Evolutionary conservation across 495 filamentous ascomycete genomes (phyloP), one percentile per base, ranked within the genome.

Genomic region (Penicillium daleae): DNA sequence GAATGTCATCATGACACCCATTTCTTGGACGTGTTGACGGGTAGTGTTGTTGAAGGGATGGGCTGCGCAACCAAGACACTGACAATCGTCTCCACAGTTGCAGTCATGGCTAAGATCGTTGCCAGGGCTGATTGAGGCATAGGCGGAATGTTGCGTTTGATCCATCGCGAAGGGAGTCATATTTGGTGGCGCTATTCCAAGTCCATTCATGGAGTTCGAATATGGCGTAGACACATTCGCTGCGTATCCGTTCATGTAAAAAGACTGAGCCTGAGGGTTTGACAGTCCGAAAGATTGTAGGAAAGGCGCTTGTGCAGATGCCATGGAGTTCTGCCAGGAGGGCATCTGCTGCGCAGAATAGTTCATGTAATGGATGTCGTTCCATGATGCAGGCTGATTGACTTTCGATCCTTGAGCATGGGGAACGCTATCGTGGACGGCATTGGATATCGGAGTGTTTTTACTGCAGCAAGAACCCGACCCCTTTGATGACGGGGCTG

Each of bases 1-100:
- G 29, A 76, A 64, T n/a, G 73, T 71, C 57, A 84, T 76, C 57
- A 84, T 63, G 13, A 73, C 66, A 46, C 77, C 72, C 74, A 85
- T 79, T 55, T 82, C 77, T 60, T 79, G 78, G 8, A 92, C 85
- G 67, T 88, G 89, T 48, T 88, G 78, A 40, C 79, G 78, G n/a
- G 87, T 91, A n/a, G 85, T 82, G 22, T 83, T 75, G 68, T 93
- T 93, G 70, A 86, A 92, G 5, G 90, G 90, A 68, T 93, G 90
- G 39, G 82, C 79, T 24, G 84, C 73, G 66, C 90, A 93, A 22
- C 85, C 88, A 26, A 91, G 66, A 65, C 90, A 93, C 60, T 88
- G 76, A 65, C 90, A 93, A 0, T 78, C 78, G 52, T 88, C 78
- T 62, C 92, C 85, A 70, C 92, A 88, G 66, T 75, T 68, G 73